Evolutionary conservation across 1,284 basidiomycete species (phyloP).

Genomic region (Naganishia liquefaciens): DNA sequence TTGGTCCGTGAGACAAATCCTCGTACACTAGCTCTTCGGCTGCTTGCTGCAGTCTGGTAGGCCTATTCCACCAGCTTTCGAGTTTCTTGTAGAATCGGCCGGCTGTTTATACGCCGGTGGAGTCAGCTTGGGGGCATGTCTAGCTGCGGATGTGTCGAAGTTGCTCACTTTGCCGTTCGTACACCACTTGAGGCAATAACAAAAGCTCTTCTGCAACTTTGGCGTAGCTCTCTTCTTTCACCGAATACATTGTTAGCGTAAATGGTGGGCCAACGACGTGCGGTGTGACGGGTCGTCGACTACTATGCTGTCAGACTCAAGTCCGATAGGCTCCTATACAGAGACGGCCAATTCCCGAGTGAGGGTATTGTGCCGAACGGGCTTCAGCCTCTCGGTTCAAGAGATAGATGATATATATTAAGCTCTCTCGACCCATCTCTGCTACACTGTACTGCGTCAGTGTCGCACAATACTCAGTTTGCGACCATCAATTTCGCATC

Average conservation of each 20-base stretch:
- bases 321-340: too few species aligned
- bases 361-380: too few species aligned
- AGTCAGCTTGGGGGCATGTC: neutral
- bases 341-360: too few species aligned
- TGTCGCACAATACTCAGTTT: too few species aligned
- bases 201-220: neutral
- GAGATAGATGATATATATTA: too few species aligned
- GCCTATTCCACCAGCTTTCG: slow-evolving; percentile 16
- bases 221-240: neutral
- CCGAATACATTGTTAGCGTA: neutral
- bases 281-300: too few species aligned
- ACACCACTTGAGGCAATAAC: slow-evolving; percentile 5
- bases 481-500: too few species aligned
- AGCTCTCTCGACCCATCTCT: too few species aligned
- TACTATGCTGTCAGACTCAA: too few species aligned
- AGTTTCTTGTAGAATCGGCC: neutral
- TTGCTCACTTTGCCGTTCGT: neutral
- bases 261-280: neutral
- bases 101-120: neutral
- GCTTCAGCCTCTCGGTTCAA: too few species aligned
- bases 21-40: neutral
- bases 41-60: neutral
- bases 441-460: too few species aligned
- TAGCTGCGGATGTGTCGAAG: too few species aligned
- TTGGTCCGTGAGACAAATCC: neutral